These are phyloP conservation scores for Talaromyces rugulosus DNA, from an alignment of 2,329 filamentous ascomycete genomes.

Conservation along the genomic window DNA sequence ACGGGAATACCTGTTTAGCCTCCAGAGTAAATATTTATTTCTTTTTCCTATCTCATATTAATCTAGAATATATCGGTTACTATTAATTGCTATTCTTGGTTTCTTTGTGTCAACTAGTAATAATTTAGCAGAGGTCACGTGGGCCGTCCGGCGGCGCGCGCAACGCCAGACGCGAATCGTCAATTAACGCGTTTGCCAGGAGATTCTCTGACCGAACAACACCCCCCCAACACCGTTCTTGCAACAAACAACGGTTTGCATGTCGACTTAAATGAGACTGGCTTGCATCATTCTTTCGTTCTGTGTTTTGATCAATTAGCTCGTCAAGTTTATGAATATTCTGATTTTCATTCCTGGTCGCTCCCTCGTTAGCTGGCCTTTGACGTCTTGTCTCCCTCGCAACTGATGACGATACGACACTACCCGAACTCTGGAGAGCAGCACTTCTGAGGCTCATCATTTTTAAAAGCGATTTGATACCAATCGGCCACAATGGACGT, in stretches of 20 bases:
- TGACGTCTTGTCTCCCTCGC: neutral
- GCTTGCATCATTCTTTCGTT: neutral
- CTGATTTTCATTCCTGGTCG: no score
- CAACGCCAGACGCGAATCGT: neutral
- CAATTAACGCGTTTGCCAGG: conserved; percentile 8
- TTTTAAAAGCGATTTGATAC: neutral
- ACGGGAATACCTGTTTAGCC: neutral
- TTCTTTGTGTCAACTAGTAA: neutral
- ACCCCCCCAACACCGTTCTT: neutral
- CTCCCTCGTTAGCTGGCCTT: no score
- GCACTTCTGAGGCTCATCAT: no score
- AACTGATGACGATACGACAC: neutral
- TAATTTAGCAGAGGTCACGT: neutral
- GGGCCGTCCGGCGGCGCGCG: neutral
- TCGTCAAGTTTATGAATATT: neutral
- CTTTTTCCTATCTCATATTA: neutral
- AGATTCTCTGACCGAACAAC: neutral
- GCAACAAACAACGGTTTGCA: neutral
- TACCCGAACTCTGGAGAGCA: neutral
- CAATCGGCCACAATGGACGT: conserved; percentile 8
- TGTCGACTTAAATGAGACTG: neutral
- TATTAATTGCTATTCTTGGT: no score
- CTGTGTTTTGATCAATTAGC: neutral
- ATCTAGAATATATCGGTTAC: neutral
- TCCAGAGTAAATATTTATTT: neutral